Evolutionary conservation across 768 basidiomycete species (phyloP).

Genomic region (Coprinopsis sp.): DNA sequence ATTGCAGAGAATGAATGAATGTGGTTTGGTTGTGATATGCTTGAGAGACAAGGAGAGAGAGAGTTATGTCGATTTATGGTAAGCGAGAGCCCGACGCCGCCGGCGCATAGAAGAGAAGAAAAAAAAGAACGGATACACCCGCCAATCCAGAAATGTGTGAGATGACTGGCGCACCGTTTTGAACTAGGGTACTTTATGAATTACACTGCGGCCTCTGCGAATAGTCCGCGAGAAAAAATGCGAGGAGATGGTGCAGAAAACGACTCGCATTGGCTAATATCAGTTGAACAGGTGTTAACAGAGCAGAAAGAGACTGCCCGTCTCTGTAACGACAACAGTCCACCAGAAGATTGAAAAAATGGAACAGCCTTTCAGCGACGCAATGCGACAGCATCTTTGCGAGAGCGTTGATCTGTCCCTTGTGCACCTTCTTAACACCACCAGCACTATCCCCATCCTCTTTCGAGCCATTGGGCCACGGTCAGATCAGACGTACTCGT

Average conservation of each 20-base stretch:
- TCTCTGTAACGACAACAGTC: constrained; percentile 1
- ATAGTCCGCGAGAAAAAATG: constrained; percentile 17
- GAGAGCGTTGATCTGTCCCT: constrained; percentile 83
- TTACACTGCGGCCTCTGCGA: constrained; percentile 44
- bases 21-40: constrained; percentile 14
- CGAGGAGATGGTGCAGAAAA: constrained; percentile 3
- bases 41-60: constrained; percentile 3
- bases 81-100: constrained; percentile 8
- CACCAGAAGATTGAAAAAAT: background rate
- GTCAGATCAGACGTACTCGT: constrained; percentile 73
- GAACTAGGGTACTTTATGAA: constrained; percentile 46
- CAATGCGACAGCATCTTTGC: constrained; percentile 90
- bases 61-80: background rate
- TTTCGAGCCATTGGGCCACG: constrained; percentile 29
- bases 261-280: constrained; percentile 6
- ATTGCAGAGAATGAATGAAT: constrained; percentile 21
- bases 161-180: constrained; percentile 27
- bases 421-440: constrained; percentile 73
- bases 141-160: constrained; percentile 11
- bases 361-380: constrained; percentile 43
- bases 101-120: constrained; percentile 13
- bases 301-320: constrained; percentile 15
- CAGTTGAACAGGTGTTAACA: constrained; percentile 6
- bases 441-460: constrained; percentile 36
- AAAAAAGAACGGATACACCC: constrained; percentile 7